Evolutionary conservation across 1,284 basidiomycete genomes (phyloP), one percentile per base, ranked within the genome.

Genomic region (Leccinum pallidistipes): DNA sequence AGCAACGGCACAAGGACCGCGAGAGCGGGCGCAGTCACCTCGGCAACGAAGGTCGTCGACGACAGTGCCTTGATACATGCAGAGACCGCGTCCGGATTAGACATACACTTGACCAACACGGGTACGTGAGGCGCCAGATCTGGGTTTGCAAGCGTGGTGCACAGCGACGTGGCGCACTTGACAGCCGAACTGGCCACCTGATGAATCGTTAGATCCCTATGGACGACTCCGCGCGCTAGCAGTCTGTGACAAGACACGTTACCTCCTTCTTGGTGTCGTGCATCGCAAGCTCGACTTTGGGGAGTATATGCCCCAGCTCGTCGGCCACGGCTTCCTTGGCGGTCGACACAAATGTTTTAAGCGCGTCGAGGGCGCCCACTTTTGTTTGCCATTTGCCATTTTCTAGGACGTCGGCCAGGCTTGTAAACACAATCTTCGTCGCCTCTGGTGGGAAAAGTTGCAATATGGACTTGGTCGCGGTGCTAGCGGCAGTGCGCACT

Each of bases 201-300:
- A n/a, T 18, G 29, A 32, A 27, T 59, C 47, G 40, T 68, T 59
- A 64, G 61, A 59, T 31, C 55, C 14, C 10, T n/a, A 12, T 38
- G 10, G 32, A 57, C 14, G 0, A 12, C 58, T 49, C 3, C 29
- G 18, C 55, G 18, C 21, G 29, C 45, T 21, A 71, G n/a, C 81
- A 21, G 51, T 40, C 24, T 51, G 49, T 47, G 11, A 24, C 49
- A 29, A 10, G 36, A 34, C 38, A 43, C 54, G 24, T 67, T 47
- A 95, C 95, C 84, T 99, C 97, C 67, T 87, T 79, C 78, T 98
- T 99, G 67, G 97, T 98, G 78, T 99, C 97, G 75, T 97, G 95
- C 95, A 99, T 97, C 12, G 94, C 88, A 55, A 80, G 81, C 73
- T 97, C 95, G 32, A 99, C 87, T 69, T 89, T 89, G 14, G 96